phyloP scores from a whole-genome alignment of 805 yeast genomes.

The Ogataea salicorniae region DNA sequence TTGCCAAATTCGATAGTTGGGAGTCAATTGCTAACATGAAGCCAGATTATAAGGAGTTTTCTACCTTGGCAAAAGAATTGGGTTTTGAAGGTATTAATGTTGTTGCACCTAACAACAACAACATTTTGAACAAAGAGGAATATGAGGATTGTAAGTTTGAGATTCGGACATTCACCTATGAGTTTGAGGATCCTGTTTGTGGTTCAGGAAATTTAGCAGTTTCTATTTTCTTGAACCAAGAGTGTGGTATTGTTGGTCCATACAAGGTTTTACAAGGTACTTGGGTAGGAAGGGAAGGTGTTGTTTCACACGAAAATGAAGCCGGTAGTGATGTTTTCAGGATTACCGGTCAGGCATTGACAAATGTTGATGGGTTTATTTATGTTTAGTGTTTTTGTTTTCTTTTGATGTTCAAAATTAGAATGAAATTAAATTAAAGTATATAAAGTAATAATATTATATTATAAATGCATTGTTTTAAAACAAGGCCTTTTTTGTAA shows the following conservation, averaged over 20 bases:
- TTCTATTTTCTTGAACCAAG: background rate
- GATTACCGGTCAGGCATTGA: background rate
- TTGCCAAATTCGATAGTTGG: constrained; percentile 29
- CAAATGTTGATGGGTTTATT: background rate
- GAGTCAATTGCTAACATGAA: constrained; percentile 29
- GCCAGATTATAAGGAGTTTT: constrained; percentile 29
- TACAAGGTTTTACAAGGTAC: background rate
- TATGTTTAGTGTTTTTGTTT: background rate
- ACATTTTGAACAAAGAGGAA: constrained; percentile 2
- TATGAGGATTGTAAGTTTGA: constrained; percentile 22
- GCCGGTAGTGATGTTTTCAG: background rate
- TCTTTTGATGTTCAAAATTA: background rate
- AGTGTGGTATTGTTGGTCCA: background rate
- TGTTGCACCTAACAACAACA: constrained; percentile 30
- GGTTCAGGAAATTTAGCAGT: constrained; percentile 41
- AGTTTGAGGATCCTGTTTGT: constrained; percentile 50
- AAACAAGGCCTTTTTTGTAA: no score
- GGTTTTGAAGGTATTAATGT: constrained; percentile 34
- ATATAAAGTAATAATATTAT: no score
- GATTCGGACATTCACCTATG: constrained; percentile 41
- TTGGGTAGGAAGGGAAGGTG: background rate
- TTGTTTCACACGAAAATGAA: background rate
- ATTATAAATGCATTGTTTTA: no score
- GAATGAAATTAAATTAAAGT: background rate
- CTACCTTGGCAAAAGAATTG: constrained; percentile 12